phyloP scores from a whole-genome alignment of 2,329 filamentous ascomycete genomes.

The Penicillium sp. region DNA sequence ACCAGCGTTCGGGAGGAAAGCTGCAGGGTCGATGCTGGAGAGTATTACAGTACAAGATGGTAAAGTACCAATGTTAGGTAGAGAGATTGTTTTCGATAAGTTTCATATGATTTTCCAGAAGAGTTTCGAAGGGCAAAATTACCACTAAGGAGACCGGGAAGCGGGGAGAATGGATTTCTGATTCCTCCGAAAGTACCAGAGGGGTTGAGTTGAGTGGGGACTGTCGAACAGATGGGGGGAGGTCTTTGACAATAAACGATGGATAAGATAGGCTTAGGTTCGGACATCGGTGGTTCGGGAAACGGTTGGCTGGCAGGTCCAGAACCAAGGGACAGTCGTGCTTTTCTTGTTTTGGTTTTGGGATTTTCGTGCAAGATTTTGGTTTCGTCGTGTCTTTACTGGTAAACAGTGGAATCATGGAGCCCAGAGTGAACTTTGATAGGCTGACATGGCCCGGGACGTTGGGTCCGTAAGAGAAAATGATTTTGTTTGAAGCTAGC shows the following conservation, averaged over 20 bases:
- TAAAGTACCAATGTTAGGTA: background rate
- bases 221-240: conserved; percentile 4
- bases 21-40: conserved; percentile 32
- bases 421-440: conserved; percentile 1
- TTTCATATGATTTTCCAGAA: conserved; percentile 27
- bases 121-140: conserved; percentile 19
- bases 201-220: conserved; percentile 9
- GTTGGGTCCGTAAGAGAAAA: conserved; percentile 13
- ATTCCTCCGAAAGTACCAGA: conserved; percentile 12
- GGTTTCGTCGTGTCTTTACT: conserved; percentile 3
- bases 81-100: conserved; percentile 2
- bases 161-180: conserved; percentile 11
- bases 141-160: conserved; percentile 13
- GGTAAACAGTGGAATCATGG: conserved; percentile 15
- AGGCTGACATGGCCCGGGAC: conserved; percentile 9
- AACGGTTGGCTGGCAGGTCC: conserved; percentile 24
- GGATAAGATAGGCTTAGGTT: conserved; percentile 6
- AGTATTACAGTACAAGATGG: conserved; percentile 13
- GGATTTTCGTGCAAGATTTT: conserved; percentile 3
- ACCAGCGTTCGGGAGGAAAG: conserved; percentile 26
- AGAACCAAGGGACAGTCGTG: conserved; percentile 22
- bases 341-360: conserved; percentile 9
- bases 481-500: conserved; percentile 26
- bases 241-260: background rate
- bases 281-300: conserved; percentile 5